These are phyloP conservation scores for Phylloporus sp. DNA, from an alignment of 768 basidiomycete species.

Conservation along the genomic window DNA sequence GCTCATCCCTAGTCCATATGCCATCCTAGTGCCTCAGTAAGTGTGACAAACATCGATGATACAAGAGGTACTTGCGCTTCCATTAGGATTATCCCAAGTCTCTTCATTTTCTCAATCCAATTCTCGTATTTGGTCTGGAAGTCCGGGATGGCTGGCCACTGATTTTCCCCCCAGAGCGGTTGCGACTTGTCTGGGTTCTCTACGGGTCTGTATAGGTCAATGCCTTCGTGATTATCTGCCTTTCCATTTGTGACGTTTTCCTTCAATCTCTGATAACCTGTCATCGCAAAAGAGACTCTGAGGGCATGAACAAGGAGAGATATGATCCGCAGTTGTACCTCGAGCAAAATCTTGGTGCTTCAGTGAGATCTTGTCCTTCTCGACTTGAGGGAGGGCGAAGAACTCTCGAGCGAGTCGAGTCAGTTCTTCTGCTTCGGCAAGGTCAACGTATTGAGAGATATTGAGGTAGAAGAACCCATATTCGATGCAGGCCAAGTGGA, in stretches of 20 bases:
- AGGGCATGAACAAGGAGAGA: neutral
- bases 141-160: conserved; percentile 63
- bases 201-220: conserved; percentile 80
- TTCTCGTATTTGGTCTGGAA: conserved; percentile 64
- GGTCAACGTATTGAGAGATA: conserved; percentile 54
- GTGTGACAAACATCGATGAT: neutral
- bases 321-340: conserved; percentile 45
- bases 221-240: conserved; percentile 79
- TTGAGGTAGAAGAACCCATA: conserved; percentile 92
- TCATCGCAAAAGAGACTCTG: neutral
- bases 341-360: conserved; percentile 68
- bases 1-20: conserved; percentile 71
- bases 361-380: conserved; percentile 73
- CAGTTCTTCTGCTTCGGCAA: conserved; percentile 61
- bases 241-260: conserved; percentile 87
- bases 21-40: conserved; percentile 54
- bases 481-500: conserved; percentile 71
- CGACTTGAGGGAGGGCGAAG: conserved; percentile 67
- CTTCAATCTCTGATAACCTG: conserved; percentile 76
- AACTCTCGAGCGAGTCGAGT: conserved; percentile 64
- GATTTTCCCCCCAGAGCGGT: conserved; percentile 81
- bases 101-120: conserved; percentile 87
- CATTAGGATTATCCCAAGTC: conserved; percentile 77
- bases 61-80: conserved; percentile 56
- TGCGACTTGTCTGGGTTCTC: conserved; percentile 64